Conservation (phyloP, 345 rosid species). For the Balakata baccata region DNA sequence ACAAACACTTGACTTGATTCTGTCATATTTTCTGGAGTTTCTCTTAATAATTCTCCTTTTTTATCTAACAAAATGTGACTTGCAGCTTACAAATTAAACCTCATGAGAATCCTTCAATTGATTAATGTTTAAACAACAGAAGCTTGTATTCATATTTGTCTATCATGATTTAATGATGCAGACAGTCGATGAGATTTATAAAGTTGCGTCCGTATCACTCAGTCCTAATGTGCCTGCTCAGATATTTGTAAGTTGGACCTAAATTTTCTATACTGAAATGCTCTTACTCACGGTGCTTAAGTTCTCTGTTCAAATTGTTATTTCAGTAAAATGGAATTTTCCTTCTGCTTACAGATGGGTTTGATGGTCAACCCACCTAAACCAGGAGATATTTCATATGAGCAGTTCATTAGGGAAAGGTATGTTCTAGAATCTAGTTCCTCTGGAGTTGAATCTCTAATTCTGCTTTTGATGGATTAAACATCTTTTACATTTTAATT, state of each 20-base stretch:
- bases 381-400: conserved; percentile 93
- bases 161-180: conserved; percentile 35
- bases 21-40: neutral
- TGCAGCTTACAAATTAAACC: neutral
- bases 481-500: neutral
- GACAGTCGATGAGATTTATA: conserved; percentile 96
- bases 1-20: neutral
- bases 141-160: conserved; percentile 7
- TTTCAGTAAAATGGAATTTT: neutral
- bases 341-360: conserved; percentile 67
- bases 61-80: neutral
- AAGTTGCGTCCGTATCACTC: conserved; percentile 82
- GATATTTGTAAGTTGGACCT: conserved; percentile 71
- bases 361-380: conserved; percentile 91
- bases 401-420: conserved; percentile 81
- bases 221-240: conserved; percentile 98
- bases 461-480: neutral
- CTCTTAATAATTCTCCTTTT: conserved; percentile 12
- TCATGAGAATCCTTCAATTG: conserved; percentile 12
- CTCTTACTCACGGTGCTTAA: conserved; percentile 9
- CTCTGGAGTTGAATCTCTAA: neutral
- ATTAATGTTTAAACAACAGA: conserved; percentile 1
- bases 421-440: conserved; percentile 29
- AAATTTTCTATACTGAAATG: conserved; percentile 22
- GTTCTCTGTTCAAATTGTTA: conserved; percentile 3